A percentile compares a stretch with the other conserved stretches of the same genome.
These are phyloP conservation scores for Citrus mangshanensis DNA, from an alignment of 345 rosid species.

Conservation along the genomic window DNA sequence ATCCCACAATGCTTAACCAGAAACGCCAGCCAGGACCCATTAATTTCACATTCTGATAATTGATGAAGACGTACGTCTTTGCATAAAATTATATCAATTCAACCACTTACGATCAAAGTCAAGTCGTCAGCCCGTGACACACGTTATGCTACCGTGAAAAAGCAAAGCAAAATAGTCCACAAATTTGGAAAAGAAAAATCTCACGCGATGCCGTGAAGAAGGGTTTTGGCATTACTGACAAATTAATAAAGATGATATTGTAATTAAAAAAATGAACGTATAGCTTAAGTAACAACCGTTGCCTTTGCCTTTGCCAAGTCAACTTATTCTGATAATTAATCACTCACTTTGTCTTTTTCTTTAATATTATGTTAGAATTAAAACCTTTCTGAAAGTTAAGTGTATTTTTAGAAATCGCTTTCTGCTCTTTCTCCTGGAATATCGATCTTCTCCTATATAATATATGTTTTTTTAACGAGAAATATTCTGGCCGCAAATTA, in stretches of 20 bases:
- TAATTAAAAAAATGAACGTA: too few species aligned
- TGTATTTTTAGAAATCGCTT: neutral
- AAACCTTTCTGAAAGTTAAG: neutral
- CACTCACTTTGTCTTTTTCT: too few species aligned
- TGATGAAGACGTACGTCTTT: neutral
- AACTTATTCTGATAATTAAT: constrained; percentile 2
- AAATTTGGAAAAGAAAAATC: neutral
- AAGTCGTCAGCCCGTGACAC: neutral
- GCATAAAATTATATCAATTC: neutral
- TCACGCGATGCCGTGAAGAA: neutral
- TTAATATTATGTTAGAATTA: neutral
- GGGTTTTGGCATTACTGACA: neutral
- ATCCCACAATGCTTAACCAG: too few species aligned
- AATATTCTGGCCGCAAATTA: neutral
- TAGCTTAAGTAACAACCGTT: neutral
- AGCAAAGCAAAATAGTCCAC: neutral
- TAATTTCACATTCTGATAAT: too few species aligned
- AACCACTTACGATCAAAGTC: neutral
- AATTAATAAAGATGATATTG: too few species aligned
- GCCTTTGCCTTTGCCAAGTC: neutral
- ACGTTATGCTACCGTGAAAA: neutral
- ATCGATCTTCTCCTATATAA: neutral
- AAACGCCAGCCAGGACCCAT: too few species aligned
- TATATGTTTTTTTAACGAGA: neutral
- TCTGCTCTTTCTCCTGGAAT: neutral